phyloP scores from a whole-genome alignment of 441 rosid species.

The Lepidium campestre region DNA sequence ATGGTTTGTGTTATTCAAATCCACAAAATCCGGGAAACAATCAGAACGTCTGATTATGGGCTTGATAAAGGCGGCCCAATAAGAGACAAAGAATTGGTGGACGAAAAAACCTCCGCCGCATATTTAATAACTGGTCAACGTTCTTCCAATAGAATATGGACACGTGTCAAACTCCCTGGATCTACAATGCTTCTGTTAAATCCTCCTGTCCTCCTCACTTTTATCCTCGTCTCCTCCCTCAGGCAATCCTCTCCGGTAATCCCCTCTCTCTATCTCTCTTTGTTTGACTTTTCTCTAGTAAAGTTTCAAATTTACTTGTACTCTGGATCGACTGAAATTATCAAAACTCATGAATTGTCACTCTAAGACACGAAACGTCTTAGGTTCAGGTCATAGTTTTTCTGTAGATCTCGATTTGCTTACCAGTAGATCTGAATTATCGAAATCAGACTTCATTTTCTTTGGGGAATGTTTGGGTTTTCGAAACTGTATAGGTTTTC shows the following conservation, averaged over 20 bases:
- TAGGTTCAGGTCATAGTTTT: neutral
- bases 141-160: neutral
- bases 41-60: neutral
- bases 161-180: conserved; percentile 21
- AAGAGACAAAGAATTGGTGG: neutral
- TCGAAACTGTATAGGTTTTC: neutral
- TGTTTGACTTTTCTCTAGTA: neutral
- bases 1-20: neutral
- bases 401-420: conserved; percentile 16
- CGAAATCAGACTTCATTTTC: neutral
- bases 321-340: neutral
- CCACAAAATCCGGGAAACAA: neutral
- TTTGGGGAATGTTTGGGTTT: neutral
- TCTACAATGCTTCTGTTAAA: conserved; percentile 10
- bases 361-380: neutral
- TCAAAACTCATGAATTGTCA: neutral
- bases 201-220: neutral
- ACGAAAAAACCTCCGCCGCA: conserved; percentile 28
- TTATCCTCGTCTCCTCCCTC: conserved; percentile 10
- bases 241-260: conserved; percentile 24
- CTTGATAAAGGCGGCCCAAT: conserved; percentile 10
- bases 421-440: conserved; percentile 9
- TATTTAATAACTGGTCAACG: conserved; percentile 4
- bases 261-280: neutral
- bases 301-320: neutral